Evolutionary conservation across 1,139 yeast species (phyloP), one percentile per base, ranked within the genome.

Genomic region (Scheffersomyces stambukii): DNA sequence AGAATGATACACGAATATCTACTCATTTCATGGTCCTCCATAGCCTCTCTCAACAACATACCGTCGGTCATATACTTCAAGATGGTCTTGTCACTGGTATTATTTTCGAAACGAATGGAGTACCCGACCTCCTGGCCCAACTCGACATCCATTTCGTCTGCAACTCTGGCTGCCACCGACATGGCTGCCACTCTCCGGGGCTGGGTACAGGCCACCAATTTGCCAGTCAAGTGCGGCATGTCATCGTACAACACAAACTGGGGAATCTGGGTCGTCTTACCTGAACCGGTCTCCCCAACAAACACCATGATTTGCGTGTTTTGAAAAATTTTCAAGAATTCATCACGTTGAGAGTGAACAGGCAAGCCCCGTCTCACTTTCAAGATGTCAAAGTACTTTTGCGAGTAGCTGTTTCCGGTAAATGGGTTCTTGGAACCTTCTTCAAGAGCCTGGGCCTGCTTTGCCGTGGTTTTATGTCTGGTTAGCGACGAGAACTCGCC

Each of bases 221-320:
- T 77, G 3, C 93, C 91, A 27, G 65, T 62, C 34, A 83, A 60
- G 40, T 84, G 94, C 17, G 94, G 95, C 58, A 93, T 76, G 45
- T 88, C 97, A 53, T 91, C 97, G 43, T 80, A 88, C 25, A 89
- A 68, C 17, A 91, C 96, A 62, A 88, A 89, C 57, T 89, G 97
- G 3, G 97, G 96, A 38, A 89, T 88, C 59, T 89, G 97, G 1
- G 97, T 89, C 15, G 97, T 89, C 54, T 89, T 89, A 70, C 97
- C 97, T 10, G 96, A 85, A 59, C 97, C 97, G 1, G 98, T 91
- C 57, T 91, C 98, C 64, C 98, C 98, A 24, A 91, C 97, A 58
- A 91, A 88, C 27, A 91, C 97, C 94, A 91, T 83, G 51, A 91
- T 84, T 58, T 91, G 98, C 25, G 93, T 79, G 11, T 74, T 63